These are phyloP conservation scores for Pleurotus ostreatus DNA, from an alignment of 768 basidiomycete species.

Conservation along the genomic window DNA sequence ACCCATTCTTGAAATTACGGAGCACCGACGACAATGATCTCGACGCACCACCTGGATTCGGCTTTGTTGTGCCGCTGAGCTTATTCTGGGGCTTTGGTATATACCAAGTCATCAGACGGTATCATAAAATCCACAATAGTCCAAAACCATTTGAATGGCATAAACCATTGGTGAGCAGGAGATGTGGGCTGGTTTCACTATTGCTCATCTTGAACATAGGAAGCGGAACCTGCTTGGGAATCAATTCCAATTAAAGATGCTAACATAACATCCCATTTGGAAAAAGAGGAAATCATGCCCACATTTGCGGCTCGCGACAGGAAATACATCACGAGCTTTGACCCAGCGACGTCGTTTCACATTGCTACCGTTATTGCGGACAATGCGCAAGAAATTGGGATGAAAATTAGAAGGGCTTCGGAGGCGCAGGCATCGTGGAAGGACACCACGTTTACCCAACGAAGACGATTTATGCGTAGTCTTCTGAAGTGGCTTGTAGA, in stretches of 20 bases:
- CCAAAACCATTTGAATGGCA: conserved; percentile 63
- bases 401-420: conserved; percentile 65
- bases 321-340: conserved; percentile 85
- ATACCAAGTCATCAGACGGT: conserved; percentile 72
- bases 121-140: conserved; percentile 69
- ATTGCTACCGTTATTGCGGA: conserved; percentile 77
- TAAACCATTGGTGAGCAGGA: conserved; percentile 49
- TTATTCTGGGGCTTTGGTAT: conserved; percentile 76
- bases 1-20: conserved; percentile 47
- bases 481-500: conserved; percentile 90
- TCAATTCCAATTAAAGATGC: conserved; percentile 53
- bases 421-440: conserved; percentile 73
- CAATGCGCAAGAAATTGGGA: conserved; percentile 60
- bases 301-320: conserved; percentile 38
- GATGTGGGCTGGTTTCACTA: conserved; percentile 5
- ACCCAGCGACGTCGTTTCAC: conserved; percentile 85
- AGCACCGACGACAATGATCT: conserved; percentile 43
- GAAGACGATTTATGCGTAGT: conserved; percentile 81
- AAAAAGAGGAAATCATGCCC: conserved; percentile 51
- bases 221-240: conserved; percentile 56
- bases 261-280: conserved; percentile 61
- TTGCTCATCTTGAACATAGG: conserved; percentile 28
- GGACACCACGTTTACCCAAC: conserved; percentile 69
- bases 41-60: conserved; percentile 45
- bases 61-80: conserved; percentile 63